These are phyloP conservation scores for Bipolaris zeicola DNA, from an alignment of 2,329 filamentous ascomycete genomes.

Conservation along the genomic window DNA sequence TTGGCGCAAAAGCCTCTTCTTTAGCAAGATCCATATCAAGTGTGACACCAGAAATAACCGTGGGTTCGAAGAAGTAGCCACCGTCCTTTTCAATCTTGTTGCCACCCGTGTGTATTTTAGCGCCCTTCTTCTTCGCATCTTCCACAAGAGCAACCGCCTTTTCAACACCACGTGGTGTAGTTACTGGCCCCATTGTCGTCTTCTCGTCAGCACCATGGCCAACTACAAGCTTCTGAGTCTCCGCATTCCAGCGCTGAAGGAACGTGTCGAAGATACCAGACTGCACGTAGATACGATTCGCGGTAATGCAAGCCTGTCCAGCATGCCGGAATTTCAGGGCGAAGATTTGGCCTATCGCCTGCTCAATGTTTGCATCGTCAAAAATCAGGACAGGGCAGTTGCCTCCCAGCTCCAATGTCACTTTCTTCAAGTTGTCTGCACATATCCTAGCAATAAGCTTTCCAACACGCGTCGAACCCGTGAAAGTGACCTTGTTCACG, in stretches of 20 bases:
- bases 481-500: slow-evolving; percentile 68
- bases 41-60: slow-evolving; percentile 65
- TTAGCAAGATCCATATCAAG: slow-evolving; percentile 61
- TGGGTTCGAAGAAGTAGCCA: slow-evolving; percentile 74
- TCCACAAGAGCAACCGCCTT: slow-evolving; percentile 66
- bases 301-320: slow-evolving; percentile 68
- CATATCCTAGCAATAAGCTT: slow-evolving; percentile 67
- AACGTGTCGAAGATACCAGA: slow-evolving; percentile 66
- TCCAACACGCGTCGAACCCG: slow-evolving; percentile 62
- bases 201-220: slow-evolving; percentile 65
- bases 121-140: slow-evolving; percentile 68
- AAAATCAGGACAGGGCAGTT: slow-evolving; percentile 70
- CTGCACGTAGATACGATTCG: slow-evolving; percentile 70
- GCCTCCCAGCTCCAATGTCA: slow-evolving; percentile 67
- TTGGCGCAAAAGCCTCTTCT: slow-evolving; percentile 70
- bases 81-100: slow-evolving; percentile 53
- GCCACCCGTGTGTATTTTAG: slow-evolving; percentile 67
- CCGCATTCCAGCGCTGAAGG: slow-evolving; percentile 58
- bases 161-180: slow-evolving; percentile 60
- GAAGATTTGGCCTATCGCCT: slow-evolving; percentile 56
- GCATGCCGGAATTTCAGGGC: slow-evolving; percentile 63
- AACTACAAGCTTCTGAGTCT: slow-evolving; percentile 61
- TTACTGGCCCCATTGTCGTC: slow-evolving; percentile 66
- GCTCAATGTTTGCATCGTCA: slow-evolving; percentile 66
- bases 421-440: slow-evolving; percentile 65